Conservation (phyloP, 2,329 filamentous ascomycete species). For the Cladosporium cucumerinum region DNA sequence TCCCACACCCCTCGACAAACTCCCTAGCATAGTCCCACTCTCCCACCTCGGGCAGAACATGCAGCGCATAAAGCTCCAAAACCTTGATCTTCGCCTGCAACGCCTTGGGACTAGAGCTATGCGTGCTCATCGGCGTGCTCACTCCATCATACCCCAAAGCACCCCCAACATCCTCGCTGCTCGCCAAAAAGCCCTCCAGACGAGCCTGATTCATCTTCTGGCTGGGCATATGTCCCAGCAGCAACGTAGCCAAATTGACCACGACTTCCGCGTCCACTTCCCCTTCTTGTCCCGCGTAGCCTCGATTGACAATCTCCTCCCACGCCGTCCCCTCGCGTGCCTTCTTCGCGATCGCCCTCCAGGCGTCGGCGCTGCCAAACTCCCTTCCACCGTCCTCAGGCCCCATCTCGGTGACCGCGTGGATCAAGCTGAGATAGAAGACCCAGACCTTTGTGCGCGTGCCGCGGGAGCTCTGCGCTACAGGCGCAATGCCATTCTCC, state of each 20-base stretch:
- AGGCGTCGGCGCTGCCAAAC: constrained; percentile 75
- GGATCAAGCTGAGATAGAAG: constrained; percentile 88
- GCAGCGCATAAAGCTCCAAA: constrained; percentile 89
- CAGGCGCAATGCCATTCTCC: constrained; percentile 53
- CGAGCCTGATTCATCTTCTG: constrained; percentile 82
- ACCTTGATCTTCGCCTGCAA: constrained; percentile 73
- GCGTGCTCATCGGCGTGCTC: constrained; percentile 54
- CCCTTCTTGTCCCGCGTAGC: constrained; percentile 83
- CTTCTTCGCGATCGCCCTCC: constrained; percentile 76
- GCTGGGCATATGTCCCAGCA: constrained; percentile 82
- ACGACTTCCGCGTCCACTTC: constrained; percentile 94
- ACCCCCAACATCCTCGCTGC: constrained; percentile 53
- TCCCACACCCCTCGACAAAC: constrained; percentile 81
- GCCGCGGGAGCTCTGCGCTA: constrained; percentile 74
- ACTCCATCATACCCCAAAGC: constrained; percentile 40
- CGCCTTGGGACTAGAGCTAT: constrained; percentile 33
- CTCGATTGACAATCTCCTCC: constrained; percentile 84
- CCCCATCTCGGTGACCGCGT: constrained; percentile 84
- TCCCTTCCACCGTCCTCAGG: constrained; percentile 84
- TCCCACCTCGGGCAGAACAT: constrained; percentile 87
- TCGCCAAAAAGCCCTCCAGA: constrained; percentile 83
- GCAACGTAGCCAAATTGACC: constrained; percentile 82
- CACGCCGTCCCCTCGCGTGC: constrained; percentile 89
- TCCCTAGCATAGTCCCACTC: constrained; percentile 95
- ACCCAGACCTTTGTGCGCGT: constrained; percentile 96